Conservation (phyloP, 164 flowering plant genomes). For the Umbilicus rupestris region DNA sequence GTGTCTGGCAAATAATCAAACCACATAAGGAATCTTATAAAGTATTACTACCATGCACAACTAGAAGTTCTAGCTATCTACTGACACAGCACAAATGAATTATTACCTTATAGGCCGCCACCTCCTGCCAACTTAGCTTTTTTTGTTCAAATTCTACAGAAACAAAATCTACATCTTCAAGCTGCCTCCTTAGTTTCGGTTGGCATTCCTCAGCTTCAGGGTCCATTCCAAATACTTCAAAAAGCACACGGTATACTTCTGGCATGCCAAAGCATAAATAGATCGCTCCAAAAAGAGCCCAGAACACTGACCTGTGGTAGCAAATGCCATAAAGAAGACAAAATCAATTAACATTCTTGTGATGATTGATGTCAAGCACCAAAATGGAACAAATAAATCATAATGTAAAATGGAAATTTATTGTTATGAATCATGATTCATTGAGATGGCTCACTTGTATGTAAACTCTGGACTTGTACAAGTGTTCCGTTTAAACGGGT, state of each 20-base stretch:
- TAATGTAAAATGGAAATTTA: background rate
- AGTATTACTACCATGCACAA: too few relatives aligned
- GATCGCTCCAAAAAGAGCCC: slow-evolving; percentile 97
- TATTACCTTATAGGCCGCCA: slow-evolving; percentile 70
- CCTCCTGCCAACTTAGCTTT: slow-evolving; percentile 82
- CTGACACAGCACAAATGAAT: background rate
- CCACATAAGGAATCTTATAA: too few relatives aligned
- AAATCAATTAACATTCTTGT: background rate
- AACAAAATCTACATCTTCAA: slow-evolving; percentile 95
- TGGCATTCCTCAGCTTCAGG: slow-evolving; percentile 95
- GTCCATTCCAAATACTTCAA: slow-evolving; percentile 97
- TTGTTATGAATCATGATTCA: background rate
- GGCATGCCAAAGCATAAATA: slow-evolving; percentile 96
- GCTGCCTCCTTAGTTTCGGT: slow-evolving; percentile 81
- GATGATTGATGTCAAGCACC: background rate
- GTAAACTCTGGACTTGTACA: background rate
- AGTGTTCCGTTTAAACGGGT: background rate
- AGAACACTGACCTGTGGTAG: slow-evolving; percentile 73
- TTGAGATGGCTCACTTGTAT: background rate
- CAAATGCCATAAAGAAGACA: background rate
- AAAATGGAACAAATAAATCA: background rate
- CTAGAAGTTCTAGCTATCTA: too few relatives aligned
- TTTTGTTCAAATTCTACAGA: slow-evolving; percentile 92
- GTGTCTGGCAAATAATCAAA: too few relatives aligned
- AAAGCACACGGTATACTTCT: slow-evolving; percentile 95